These are phyloP conservation scores for Clonostachys byssicola DNA, from an alignment of 2,329 filamentous ascomycete species.

Conservation along the genomic window DNA sequence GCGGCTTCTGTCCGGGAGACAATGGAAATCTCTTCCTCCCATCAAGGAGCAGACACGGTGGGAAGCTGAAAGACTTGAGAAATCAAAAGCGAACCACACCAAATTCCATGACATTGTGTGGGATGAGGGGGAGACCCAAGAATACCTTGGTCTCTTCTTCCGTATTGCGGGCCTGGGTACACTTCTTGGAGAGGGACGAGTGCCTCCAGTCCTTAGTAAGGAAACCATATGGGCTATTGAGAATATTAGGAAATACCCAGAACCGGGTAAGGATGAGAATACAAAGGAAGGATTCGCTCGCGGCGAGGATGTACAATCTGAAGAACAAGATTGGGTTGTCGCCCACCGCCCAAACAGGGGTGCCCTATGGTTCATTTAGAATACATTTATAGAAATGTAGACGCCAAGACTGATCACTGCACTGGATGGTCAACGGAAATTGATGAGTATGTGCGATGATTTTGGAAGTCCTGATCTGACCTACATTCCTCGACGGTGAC, in stretches of 20 bases:
- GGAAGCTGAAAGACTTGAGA: constrained; percentile 33
- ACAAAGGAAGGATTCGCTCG: too few relatives aligned
- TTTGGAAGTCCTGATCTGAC: too few relatives aligned
- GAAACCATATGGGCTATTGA: constrained; percentile 42
- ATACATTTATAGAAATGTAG: too few relatives aligned
- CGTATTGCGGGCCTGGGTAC: constrained; percentile 41
- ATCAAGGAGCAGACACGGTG: constrained; percentile 34
- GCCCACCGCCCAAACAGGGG: too few relatives aligned
- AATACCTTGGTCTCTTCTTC: constrained; percentile 41
- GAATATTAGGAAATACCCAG: constrained; percentile 41
- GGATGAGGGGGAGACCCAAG: constrained; percentile 44
- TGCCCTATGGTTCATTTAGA: too few relatives aligned
- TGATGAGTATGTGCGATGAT: too few relatives aligned
- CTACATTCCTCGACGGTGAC: too few relatives aligned
- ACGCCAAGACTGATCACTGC: too few relatives aligned
- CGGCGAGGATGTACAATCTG: too few relatives aligned
- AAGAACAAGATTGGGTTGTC: too few relatives aligned
- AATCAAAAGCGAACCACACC: constrained; percentile 17
- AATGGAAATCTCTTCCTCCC: constrained; percentile 8
- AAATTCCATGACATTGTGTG: constrained; percentile 50
- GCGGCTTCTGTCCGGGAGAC: constrained; percentile 37
- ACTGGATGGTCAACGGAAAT: too few relatives aligned
- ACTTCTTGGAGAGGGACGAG: constrained; percentile 38
- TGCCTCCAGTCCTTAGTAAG: constrained; percentile 36
- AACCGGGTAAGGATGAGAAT: constrained; percentile 9